Percentiles rank a stretch among this genome's conserved stretches.
Conservation (phyloP, 2,329 filamentous ascomycete genomes). For the Sarocladiaceae sp. region DNA sequence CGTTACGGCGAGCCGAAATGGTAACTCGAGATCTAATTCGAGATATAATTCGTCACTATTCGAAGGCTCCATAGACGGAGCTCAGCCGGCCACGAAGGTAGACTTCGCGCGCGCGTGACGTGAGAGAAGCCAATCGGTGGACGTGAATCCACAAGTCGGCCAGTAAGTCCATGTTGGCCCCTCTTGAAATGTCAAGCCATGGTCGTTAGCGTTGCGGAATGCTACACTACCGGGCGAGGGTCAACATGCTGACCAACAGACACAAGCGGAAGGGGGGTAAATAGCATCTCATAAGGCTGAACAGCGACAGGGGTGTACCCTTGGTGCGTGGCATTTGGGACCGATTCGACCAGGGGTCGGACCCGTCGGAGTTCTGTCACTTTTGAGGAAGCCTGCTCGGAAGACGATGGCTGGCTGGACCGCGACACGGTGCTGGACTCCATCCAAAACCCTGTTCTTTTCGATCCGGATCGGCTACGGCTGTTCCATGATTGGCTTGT, state of each 20-base stretch:
- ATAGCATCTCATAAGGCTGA: conserved; percentile 4
- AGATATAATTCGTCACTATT: no score
- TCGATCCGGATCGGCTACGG: no score
- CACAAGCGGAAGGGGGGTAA: background rate
- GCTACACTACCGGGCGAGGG: no score
- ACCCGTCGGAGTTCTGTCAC: background rate
- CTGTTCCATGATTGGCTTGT: no score
- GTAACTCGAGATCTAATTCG: no score
- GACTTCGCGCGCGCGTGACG: no score
- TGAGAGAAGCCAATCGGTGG: background rate
- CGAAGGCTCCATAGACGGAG: no score
- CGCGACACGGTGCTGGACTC: background rate
- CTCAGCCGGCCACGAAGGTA: no score
- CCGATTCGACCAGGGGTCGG: background rate
- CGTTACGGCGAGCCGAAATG: no score
- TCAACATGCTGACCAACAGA: conserved; percentile 2
- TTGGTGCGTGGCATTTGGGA: background rate
- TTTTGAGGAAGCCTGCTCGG: background rate
- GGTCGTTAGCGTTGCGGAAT: background rate
- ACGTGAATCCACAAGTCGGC: background rate
- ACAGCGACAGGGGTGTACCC: background rate
- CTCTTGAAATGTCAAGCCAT: background rate
- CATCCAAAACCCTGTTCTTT: no score
- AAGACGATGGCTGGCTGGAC: background rate
- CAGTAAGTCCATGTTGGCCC: background rate